Conservation (phyloP, 352 stramenopile species). For the Pythium brachiatum region DNA sequence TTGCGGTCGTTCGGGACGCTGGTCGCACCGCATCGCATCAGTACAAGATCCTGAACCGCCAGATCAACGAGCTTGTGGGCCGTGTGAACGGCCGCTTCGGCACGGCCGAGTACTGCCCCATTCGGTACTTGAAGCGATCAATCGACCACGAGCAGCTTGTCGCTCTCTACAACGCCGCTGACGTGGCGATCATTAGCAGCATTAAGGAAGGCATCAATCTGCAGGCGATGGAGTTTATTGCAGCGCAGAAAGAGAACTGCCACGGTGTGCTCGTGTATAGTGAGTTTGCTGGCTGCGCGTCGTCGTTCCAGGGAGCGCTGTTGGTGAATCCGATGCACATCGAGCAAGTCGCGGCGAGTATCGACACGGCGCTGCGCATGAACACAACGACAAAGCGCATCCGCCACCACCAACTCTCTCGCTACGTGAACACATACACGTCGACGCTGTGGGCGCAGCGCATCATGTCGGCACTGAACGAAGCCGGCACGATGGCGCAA, state of each 20-base stretch:
- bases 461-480: slow-evolving; percentile 81
- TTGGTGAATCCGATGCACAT: slow-evolving; percentile 90
- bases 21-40: slow-evolving; percentile 61
- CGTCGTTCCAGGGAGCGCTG: slow-evolving; percentile 85
- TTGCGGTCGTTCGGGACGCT: slow-evolving; percentile 88
- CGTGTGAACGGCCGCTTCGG: slow-evolving; percentile 87
- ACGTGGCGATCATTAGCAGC: slow-evolving; percentile 87
- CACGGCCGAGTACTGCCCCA: slow-evolving; percentile 85
- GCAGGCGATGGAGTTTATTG: slow-evolving; percentile 91
- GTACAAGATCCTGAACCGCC: slow-evolving; percentile 82
- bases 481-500: slow-evolving; percentile 66
- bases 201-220: slow-evolving; percentile 91
- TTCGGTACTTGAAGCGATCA: slow-evolving; percentile 86
- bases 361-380: slow-evolving; percentile 85
- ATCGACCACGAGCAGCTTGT: slow-evolving; percentile 88
- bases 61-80: slow-evolving; percentile 89
- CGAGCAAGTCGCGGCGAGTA: slow-evolving; percentile 82
- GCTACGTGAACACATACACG: slow-evolving; percentile 90
- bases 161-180: slow-evolving; percentile 85
- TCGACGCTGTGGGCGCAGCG: slow-evolving; percentile 82
- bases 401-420: slow-evolving; percentile 78
- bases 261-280: slow-evolving; percentile 89
- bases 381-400: slow-evolving; percentile 86
- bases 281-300: slow-evolving; percentile 89
- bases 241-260: slow-evolving; percentile 72